Percentiles rank a stretch among this genome's conserved stretches.
phyloP scores from a whole-genome alignment of 202 grass and related monocot genomes.

The Saccharum hybrid region DNA sequence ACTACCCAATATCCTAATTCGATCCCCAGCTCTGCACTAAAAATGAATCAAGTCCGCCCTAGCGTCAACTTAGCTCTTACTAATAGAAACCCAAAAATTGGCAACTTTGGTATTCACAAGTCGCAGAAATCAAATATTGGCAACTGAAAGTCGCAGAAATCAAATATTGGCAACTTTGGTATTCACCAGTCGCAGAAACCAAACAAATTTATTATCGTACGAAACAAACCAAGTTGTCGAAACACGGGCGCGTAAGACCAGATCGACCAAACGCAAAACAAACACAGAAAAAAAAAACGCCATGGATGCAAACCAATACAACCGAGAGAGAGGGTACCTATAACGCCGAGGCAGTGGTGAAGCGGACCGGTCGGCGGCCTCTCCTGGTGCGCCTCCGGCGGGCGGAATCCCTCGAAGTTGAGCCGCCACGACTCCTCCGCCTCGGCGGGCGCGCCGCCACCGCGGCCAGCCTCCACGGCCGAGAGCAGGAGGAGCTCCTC shows the following conservation, averaged over 20 bases:
- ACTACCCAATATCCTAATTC: constrained; percentile 29
- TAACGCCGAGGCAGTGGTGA: constrained; percentile 79
- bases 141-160: constrained; percentile 5
- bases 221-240: background rate
- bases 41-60: constrained; percentile 3
- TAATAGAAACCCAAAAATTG: background rate
- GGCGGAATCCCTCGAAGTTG: constrained; percentile 79
- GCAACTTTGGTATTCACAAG: background rate
- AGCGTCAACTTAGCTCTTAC: constrained; percentile 6
- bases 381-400: constrained; percentile 57
- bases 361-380: constrained; percentile 51
- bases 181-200: background rate
- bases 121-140: background rate
- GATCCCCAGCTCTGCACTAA: constrained; percentile 28
- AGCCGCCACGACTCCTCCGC: constrained; percentile 79
- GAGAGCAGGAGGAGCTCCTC: constrained; percentile 68
- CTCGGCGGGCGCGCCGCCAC: constrained; percentile 42
- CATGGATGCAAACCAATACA: background rate
- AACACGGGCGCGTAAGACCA: too few relatives aligned
- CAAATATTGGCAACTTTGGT: background rate
- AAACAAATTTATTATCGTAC: background rate
- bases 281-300: too few relatives aligned
- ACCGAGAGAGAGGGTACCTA: constrained; percentile 48
- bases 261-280: too few relatives aligned
- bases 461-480: constrained; percentile 49